These are phyloP conservation scores for Spizellomyces sp. DNA, from an alignment of 192 early-diverging fungal species.

Conservation along the genomic window DNA sequence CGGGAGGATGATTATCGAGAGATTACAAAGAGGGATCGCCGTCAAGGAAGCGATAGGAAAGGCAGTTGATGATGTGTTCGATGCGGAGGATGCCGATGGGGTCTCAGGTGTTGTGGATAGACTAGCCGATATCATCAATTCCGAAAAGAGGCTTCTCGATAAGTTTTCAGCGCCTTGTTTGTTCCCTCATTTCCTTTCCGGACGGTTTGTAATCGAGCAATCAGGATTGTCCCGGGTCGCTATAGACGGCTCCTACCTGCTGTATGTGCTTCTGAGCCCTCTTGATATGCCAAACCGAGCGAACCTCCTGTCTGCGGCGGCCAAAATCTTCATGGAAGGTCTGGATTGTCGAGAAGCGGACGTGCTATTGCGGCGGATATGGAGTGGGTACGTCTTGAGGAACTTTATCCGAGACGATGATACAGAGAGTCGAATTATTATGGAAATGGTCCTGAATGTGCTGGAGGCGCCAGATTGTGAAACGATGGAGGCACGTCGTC, in stretches of 20 bases:
- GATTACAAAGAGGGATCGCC: slow-evolving; percentile 32
- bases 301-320: slow-evolving; percentile 34
- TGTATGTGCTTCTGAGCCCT: slow-evolving; percentile 38
- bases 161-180: neutral
- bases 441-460: neutral
- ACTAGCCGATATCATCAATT: neutral
- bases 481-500: no score
- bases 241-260: slow-evolving; percentile 57
- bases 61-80: neutral
- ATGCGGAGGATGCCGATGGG: neutral
- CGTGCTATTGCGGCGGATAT: slow-evolving; percentile 40
- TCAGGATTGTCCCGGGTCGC: slow-evolving; percentile 56
- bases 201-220: slow-evolving; percentile 57
- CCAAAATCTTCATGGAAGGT: slow-evolving; percentile 57
- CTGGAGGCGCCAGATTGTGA: neutral
- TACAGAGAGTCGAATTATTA: neutral
- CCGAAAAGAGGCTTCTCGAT: neutral
- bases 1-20: slow-evolving; percentile 26
- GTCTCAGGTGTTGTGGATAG: no score
- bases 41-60: slow-evolving; percentile 16
- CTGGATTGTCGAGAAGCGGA: slow-evolving; percentile 34
- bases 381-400: slow-evolving; percentile 41
- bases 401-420: neutral
- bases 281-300: no score
- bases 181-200: slow-evolving; percentile 29